Percentiles rank a stretch among this genome's conserved stretches.
These are phyloP conservation scores for Vickermania spadyakhi DNA, from an alignment of 208 protist species.

Conservation along the genomic window DNA sequence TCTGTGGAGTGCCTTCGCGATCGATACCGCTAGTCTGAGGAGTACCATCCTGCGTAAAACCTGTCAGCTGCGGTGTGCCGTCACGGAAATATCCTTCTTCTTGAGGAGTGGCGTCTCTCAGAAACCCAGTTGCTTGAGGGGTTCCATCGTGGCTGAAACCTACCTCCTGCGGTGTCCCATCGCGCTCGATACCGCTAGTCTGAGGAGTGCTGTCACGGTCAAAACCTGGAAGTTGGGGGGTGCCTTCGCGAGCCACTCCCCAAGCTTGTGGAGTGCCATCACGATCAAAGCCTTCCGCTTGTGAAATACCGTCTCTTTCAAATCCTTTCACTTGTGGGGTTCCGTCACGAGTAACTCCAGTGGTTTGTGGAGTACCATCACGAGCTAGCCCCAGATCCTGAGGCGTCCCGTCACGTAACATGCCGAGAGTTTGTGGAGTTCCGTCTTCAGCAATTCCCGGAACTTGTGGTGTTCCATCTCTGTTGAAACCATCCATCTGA, in stretches of 20 bases:
- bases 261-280: neutral
- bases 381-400: neutral
- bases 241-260: neutral
- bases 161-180: neutral
- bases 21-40: neutral
- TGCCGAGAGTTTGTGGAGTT: neutral
- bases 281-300: neutral
- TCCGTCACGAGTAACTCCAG: neutral
- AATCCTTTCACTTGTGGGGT: neutral
- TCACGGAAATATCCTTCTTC: neutral
- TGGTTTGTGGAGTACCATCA: neutral
- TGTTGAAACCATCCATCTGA: neutral
- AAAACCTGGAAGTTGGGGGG: neutral
- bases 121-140: neutral
- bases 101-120: neutral
- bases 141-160: neutral
- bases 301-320: neutral
- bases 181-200: neutral
- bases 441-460: neutral
- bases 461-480: neutral
- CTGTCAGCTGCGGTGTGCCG: neutral
- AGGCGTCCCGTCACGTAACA: neutral
- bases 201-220: neutral
- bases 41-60: neutral
- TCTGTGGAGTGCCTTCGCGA: neutral